Percentiles rank a stretch among this genome's conserved stretches.
phyloP scores from a whole-genome alignment of 768 basidiomycete species.

The Suillus cothurnatus region DNA sequence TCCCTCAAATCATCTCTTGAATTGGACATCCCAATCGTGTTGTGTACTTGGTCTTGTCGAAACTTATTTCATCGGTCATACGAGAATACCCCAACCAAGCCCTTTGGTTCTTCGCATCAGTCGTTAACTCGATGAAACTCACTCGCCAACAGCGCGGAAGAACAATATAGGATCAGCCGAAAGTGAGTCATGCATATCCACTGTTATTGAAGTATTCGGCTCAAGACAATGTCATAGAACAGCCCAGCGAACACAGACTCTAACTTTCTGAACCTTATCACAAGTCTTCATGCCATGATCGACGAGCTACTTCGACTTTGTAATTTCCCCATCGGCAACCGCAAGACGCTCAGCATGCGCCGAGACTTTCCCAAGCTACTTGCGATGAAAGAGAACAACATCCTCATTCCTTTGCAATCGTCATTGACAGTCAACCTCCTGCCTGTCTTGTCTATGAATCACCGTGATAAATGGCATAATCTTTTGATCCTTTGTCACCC shows the following conservation, averaged over 20 bases:
- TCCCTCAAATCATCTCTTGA: slow-evolving; percentile 95
- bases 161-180: slow-evolving; percentile 56
- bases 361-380: slow-evolving; percentile 57
- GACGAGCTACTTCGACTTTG: slow-evolving; percentile 70
- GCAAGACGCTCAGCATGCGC: slow-evolving; percentile 42
- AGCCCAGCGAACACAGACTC: slow-evolving; percentile 45
- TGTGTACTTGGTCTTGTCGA: slow-evolving; percentile 61
- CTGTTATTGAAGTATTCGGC: slow-evolving; percentile 2
- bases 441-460: slow-evolving; percentile 51
- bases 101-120: slow-evolving; percentile 90
- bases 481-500: slow-evolving; percentile 77
- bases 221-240: slow-evolving; percentile 33
- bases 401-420: slow-evolving; percentile 92
- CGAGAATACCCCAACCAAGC: slow-evolving; percentile 86
- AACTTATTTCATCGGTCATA: slow-evolving; percentile 77
- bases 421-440: slow-evolving; percentile 91
- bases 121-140: slow-evolving; percentile 78
- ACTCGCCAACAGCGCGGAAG: slow-evolving; percentile 63
- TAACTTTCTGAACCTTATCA: slow-evolving; percentile 51
- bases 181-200: slow-evolving; percentile 40
- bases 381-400: slow-evolving; percentile 55
- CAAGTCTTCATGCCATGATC: slow-evolving; percentile 61
- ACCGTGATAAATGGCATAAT: slow-evolving; percentile 50
- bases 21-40: slow-evolving; percentile 72
- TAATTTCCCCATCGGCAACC: slow-evolving; percentile 49